phyloP scores from a whole-genome alignment of 495 filamentous ascomycete species.

The Trichocladium uniseriatum region DNA sequence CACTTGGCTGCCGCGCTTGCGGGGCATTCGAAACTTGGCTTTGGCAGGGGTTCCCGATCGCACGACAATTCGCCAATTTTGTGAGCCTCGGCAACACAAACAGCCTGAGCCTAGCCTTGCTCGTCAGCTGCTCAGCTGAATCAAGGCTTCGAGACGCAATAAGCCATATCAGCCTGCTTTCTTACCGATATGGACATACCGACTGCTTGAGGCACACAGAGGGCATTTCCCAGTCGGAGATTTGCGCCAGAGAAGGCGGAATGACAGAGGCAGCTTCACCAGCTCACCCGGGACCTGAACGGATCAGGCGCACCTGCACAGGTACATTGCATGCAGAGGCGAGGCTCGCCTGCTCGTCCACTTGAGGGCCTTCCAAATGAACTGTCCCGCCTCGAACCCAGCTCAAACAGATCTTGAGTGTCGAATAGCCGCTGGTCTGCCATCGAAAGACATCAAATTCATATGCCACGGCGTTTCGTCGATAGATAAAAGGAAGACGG shows the following conservation, averaged over 20 bases:
- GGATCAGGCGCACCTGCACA: too few relatives aligned
- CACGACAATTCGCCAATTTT: not conserved
- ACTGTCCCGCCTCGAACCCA: too few relatives aligned
- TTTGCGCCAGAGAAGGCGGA: conserved; percentile 1
- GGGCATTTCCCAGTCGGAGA: conserved; percentile 1
- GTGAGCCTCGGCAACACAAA: conserved; percentile 1
- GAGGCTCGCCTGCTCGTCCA: too few relatives aligned
- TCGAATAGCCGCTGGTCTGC: not conserved
- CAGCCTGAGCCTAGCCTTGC: not conserved
- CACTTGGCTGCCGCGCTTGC: conserved; percentile 1
- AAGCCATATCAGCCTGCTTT: not conserved
- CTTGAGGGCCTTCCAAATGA: too few relatives aligned
- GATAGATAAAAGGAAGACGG: not conserved
- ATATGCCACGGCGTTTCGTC: too few relatives aligned
- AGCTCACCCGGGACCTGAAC: too few relatives aligned
- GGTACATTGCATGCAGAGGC: too few relatives aligned
- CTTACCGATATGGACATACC: too few relatives aligned
- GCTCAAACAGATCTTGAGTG: too few relatives aligned
- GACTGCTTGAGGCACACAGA: not conserved
- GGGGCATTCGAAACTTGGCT: not conserved
- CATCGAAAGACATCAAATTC: not conserved
- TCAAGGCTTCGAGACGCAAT: not conserved
- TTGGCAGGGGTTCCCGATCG: not conserved
- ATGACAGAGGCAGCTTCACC: not conserved
- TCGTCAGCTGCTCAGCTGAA: conserved; percentile 3